Base-by-base conservation (phyloP, 169 alveolate genomes). In the Ichthyophthirius multifiliis region DNA sequence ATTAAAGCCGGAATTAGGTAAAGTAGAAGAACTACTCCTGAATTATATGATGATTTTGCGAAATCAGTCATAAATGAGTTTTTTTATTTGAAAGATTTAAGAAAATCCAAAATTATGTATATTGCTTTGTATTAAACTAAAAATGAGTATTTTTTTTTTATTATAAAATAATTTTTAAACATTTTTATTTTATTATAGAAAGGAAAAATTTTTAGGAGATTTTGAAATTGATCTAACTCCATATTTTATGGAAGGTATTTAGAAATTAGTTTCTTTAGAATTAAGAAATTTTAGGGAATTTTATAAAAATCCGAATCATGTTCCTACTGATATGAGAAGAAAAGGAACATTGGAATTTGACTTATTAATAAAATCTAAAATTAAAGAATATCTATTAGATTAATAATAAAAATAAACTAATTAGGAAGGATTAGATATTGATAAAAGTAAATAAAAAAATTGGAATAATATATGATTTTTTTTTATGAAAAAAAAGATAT, bases 261-360 rank as follows among this genome's bases (percentile, higher is more conserved):
- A 18, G 3, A 34, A 67, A 39, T 23, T 1, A n/a, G 46, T 67
- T 39, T 27, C 35, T 23, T 23, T 37, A 5, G 77, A 67, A 37
- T 67, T 67, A 20, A 67, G 77, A 67, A 67, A 67, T 37, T 67
- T 34, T 23, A 67, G 41, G 30, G 77, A 67, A 20, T 12, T 67
- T n/a, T 34, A 41, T 34, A 67, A 34, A n/a, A 23, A 23, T 34
- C 77, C 77, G n/a, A 44, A 27, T 35, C 41, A 67, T 44, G 41
- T 67, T 32, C 77, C 43, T 13, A 67, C 43, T 9, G 77, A 67
- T 67, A 67, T 67, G 77, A 67, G 77, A 67, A 67, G 46, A 67
- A 67, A 67, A 39, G 77, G 77, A 35, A 44, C 32, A 16, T 18
- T 67, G 16, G 77, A 67, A 3, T 67, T 67, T 67, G 48, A 67